A percentile compares a stretch with the other conserved stretches of the same genome.
Conservation (phyloP, 768 basidiomycete species). For the Strobilomyces echinocephalus region DNA sequence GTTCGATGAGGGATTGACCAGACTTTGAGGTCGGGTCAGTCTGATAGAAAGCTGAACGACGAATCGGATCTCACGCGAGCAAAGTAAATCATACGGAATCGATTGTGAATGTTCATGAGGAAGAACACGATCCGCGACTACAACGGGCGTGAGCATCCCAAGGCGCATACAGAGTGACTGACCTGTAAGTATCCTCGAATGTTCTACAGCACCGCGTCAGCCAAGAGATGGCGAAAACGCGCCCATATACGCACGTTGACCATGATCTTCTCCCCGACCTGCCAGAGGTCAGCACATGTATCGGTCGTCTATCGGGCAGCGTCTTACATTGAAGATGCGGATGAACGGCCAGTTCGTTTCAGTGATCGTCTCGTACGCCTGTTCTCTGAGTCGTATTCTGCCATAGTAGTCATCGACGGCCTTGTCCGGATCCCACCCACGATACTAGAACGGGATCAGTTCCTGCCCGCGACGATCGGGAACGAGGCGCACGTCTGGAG, state of each 20-base stretch:
- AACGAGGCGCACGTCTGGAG: constrained; percentile 74
- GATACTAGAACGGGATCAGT: constrained; percentile 56
- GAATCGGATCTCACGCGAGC: constrained; percentile 61
- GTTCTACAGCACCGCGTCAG: constrained; percentile 41
- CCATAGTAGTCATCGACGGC: constrained; percentile 89
- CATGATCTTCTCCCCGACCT: constrained; percentile 95
- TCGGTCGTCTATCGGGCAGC: neutral
- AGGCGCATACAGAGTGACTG: constrained; percentile 8
- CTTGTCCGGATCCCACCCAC: constrained; percentile 86
- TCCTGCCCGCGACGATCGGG: neutral
- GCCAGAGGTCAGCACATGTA: constrained; percentile 7
- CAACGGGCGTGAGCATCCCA: constrained; percentile 4
- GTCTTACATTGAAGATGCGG: constrained; percentile 81
- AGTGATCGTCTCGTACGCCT: constrained; percentile 85
- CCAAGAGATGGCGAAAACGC: neutral
- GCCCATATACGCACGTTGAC: constrained; percentile 61
- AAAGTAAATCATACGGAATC: constrained; percentile 91
- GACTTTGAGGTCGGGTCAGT: constrained; percentile 49
- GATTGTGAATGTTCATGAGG: constrained; percentile 98
- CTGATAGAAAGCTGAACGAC: neutral
- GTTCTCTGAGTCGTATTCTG: constrained; percentile 85
- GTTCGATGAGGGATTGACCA: constrained; percentile 97
- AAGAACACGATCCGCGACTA: constrained; percentile 97
- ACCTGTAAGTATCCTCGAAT: constrained; percentile 89
- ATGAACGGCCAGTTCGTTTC: constrained; percentile 92